Evolutionary conservation across 2,329 filamentous ascomycete genomes (phyloP).

Genomic region (Juglanconis oblonga): DNA sequence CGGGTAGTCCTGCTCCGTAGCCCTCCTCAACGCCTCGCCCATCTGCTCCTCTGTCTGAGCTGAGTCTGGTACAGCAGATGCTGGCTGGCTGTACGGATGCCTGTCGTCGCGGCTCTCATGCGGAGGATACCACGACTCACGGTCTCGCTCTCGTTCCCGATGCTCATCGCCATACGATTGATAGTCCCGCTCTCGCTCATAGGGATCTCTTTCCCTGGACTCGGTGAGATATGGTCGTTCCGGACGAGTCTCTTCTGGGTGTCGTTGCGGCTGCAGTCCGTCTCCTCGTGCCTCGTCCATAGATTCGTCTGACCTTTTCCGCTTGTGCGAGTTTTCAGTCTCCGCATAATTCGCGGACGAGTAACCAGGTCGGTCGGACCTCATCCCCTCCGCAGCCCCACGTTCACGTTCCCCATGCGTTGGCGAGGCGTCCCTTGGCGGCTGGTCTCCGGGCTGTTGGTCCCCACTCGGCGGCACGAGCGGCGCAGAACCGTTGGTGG

Average conservation of each 20-base stretch:
- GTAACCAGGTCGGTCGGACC: conserved; percentile 40
- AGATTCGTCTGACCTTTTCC: conserved; percentile 65
- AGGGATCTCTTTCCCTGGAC: conserved; percentile 20
- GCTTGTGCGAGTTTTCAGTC: conserved; percentile 54
- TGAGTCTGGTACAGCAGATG: conserved; percentile 42
- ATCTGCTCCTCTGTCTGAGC: conserved; percentile 50
- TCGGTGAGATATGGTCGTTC: conserved; percentile 21
- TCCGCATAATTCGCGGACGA: conserved; percentile 40
- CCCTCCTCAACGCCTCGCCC: conserved; percentile 42
- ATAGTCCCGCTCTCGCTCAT: conserved; percentile 35
- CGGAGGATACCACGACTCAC: conserved; percentile 48
- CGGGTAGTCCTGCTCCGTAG: conserved; percentile 47
- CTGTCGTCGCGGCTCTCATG: conserved; percentile 45
- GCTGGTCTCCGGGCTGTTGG: conserved; percentile 21
- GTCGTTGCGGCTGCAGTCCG: conserved; percentile 28
- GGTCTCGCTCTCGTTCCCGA: conserved; percentile 41
- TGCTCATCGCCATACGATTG: conserved; percentile 43
- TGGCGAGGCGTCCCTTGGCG: conserved; percentile 25
- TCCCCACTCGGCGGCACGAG: conserved; percentile 8
- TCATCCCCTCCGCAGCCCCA: conserved; percentile 35
- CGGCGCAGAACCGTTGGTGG: conserved; percentile 23
- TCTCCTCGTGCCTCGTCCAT: conserved; percentile 44
- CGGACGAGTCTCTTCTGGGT: conserved; percentile 29
- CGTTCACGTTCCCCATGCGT: conserved; percentile 36
- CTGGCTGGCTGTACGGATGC: conserved; percentile 43